Evolutionary conservation across 768 basidiomycete species (phyloP), one percentile per base, ranked within the genome.

Genomic region (Suillus discolor): DNA sequence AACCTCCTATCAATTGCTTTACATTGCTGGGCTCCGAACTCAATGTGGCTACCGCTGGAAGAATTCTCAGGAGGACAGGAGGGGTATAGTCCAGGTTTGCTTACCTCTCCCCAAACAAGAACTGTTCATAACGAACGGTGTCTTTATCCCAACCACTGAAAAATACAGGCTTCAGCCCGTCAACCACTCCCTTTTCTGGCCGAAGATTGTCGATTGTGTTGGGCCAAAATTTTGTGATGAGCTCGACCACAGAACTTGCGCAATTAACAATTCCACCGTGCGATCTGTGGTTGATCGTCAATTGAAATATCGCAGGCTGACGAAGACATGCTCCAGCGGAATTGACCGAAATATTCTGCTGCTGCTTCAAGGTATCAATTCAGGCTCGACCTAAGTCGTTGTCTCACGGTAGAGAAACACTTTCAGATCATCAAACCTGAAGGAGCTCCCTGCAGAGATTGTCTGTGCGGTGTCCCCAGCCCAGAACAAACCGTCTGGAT

Each of bases 381-480:
- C 25, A 5, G 15, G 28, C n/a, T 39, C 12, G 3, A 5, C 0
- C 31, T 36, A 55, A n/a, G 20, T 13, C 36, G 60, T 15, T 25
- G 23, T 6, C 12, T 36, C 72, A 53, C 87, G 81, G 64, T 83
- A 85, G 36, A 90, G 67, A 67, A 89, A 90, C 0, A 90, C 84
- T 71, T 87, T 91, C 59, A 93, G 71, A 54, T 91, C 88, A 62
- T 89, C 78, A 71, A 93, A 93, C 11, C 87, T 78, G 69, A 92
- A 93, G 0, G 89, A 83, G 67, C 88, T 90, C 90, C 91, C 91
- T 0, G 84, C 83, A 0, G 89, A 87, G 49, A 93, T 92, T 0
- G 91, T 89, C 68, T 93, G 91, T 0, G 91, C 89, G 0, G 91
- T 92, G 71, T 93, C 91, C 0, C 92, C 91, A 2, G 90, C 91